phyloP scores from a whole-genome alignment of 106 monocot species.

The Xerophyta viscosa region DNA sequence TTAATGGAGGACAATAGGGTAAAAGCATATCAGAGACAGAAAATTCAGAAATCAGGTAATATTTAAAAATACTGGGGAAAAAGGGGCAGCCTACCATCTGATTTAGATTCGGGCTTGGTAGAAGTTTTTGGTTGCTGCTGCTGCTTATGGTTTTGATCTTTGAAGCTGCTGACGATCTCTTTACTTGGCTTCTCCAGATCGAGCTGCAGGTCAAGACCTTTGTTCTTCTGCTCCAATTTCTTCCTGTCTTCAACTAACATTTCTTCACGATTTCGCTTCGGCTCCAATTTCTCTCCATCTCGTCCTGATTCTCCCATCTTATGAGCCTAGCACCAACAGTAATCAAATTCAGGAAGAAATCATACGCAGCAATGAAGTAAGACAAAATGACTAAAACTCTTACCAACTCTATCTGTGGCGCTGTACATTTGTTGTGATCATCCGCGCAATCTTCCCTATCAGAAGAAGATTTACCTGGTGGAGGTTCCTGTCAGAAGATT shows the following conservation, averaged over 20 bases:
- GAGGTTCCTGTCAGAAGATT: conserved; percentile 53
- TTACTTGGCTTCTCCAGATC: conserved; percentile 53
- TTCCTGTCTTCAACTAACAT: conserved; percentile 13
- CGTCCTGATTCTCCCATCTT: conserved; percentile 21
- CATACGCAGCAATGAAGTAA: too few relatives aligned
- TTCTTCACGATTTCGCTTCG: conserved; percentile 15
- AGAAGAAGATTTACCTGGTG: conserved; percentile 61
- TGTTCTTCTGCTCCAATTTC: conserved; percentile 21
- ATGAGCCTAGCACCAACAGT: not conserved
- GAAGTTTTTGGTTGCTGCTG: conserved; percentile 26
- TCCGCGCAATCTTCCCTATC: conserved; percentile 40
- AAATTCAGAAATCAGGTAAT: not conserved
- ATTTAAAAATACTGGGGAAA: not conserved
- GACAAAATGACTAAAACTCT: not conserved
- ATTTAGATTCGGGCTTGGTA: conserved; percentile 30
- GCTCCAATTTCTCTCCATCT: conserved; percentile 27
- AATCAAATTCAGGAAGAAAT: conserved; percentile 13
- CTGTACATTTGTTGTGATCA: conserved; percentile 22
- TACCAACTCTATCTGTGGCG: conserved; percentile 45
- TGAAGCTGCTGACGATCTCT: conserved; percentile 18
- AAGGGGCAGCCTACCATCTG: conserved; percentile 32
- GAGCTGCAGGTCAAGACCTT: conserved; percentile 39
- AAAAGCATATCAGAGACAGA: too few relatives aligned
- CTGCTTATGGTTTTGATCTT: conserved; percentile 23
- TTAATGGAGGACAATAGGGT: conserved; percentile 10